Percentiles rank a stretch among this genome's conserved stretches.
Evolutionary conservation across 768 basidiomycete species (phyloP).

Genomic region (Leccinum rimulosum): DNA sequence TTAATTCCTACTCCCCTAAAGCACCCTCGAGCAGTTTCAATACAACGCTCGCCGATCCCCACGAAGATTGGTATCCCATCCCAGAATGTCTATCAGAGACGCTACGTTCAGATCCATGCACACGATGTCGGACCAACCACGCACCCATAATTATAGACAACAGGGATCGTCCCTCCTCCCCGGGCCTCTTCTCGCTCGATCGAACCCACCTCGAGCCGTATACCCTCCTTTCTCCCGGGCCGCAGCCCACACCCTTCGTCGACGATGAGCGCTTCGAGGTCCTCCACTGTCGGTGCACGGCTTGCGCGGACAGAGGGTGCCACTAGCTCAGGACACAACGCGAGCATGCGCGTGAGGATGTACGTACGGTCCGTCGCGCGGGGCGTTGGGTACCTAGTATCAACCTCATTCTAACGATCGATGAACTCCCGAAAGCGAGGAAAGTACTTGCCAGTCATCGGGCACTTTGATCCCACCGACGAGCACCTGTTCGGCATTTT

Average conservation of each 20-base stretch:
- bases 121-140: constrained; percentile 12
- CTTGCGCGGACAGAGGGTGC: constrained; percentile 49
- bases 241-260: constrained; percentile 63
- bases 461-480: constrained; percentile 58
- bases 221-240: constrained; percentile 65
- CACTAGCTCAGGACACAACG: constrained; percentile 55
- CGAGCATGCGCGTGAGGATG: constrained; percentile 53
- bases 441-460: constrained; percentile 55
- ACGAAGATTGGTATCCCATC: constrained; percentile 61
- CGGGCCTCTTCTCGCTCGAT: constrained; percentile 29
- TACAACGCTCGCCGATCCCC: constrained; percentile 58
- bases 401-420: neutral
- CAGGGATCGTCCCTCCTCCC: constrained; percentile 37
- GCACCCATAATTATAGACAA: constrained; percentile 68
- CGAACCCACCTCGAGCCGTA: constrained; percentile 54
- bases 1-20: constrained; percentile 15
- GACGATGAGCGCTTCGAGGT: constrained; percentile 46
- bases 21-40: constrained; percentile 45
- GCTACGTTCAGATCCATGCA: neutral
- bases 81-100: constrained; percentile 50
- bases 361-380: constrained; percentile 59
- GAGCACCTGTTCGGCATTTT: constrained; percentile 38
- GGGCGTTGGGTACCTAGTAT: constrained; percentile 57
- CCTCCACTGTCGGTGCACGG: constrained; percentile 48
- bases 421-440: neutral